phyloP scores from a whole-genome alignment of 2,329 filamentous ascomycete genomes.

The Clonostachys rosea region DNA sequence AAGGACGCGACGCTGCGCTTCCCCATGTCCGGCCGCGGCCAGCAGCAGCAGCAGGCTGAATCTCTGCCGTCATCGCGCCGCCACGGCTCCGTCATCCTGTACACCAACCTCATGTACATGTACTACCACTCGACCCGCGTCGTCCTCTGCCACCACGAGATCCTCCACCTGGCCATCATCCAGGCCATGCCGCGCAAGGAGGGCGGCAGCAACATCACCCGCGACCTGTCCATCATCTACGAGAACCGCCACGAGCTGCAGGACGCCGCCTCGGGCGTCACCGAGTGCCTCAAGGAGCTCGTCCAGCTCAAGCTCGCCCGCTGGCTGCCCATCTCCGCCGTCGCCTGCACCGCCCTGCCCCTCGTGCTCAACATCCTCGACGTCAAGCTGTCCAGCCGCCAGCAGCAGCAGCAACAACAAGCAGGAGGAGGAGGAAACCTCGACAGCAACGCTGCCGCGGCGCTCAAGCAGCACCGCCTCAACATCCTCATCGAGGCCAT shows the following conservation, averaged over 20 bases:
- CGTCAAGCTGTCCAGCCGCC: constrained; percentile 20
- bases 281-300: constrained; percentile 39
- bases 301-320: constrained; percentile 36
- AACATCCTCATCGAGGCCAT: constrained; percentile 39
- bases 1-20: constrained; percentile 28
- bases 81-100: constrained; percentile 35
- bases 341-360: constrained; percentile 25
- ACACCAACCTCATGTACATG: constrained; percentile 44
- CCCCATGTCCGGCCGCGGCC: constrained; percentile 26
- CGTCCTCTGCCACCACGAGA: constrained; percentile 39
- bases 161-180: constrained; percentile 35
- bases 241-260: constrained; percentile 35
- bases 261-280: constrained; percentile 35
- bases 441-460: constrained; percentile 23
- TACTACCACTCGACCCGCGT: constrained; percentile 41
- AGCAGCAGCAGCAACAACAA: constrained; percentile 2
- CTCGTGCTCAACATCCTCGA: constrained; percentile 25
- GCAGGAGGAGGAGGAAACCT: constrained; percentile 10
- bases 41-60: constrained; percentile 1
- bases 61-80: constrained; percentile 13
- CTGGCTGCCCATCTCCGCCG: constrained; percentile 40
- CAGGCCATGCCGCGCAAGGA: constrained; percentile 20
- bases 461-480: constrained; percentile 35
- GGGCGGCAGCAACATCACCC: constrained; percentile 13
- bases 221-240: constrained; percentile 28